Evolutionary conservation across 345 rosid species (phyloP).

Genomic region (Eucalyptus polyanthemos): DNA sequence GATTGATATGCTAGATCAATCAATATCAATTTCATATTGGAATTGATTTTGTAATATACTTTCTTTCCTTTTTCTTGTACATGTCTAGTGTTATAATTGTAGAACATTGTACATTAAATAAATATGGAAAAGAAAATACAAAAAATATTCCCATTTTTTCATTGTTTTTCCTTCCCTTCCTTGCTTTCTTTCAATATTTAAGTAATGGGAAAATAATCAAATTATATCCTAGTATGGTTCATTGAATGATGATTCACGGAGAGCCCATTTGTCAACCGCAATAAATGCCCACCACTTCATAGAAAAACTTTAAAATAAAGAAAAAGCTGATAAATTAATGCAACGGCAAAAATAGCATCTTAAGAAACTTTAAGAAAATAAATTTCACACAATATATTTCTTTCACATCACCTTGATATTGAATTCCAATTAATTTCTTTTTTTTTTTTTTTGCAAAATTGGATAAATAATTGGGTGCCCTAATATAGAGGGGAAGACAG

Average conservation of each 20-base stretch:
- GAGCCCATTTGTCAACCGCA: background rate
- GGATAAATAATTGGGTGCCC: background rate
- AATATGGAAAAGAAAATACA: too few species aligned
- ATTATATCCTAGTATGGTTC: background rate
- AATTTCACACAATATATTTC: background rate
- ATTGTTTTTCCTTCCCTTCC: too few species aligned
- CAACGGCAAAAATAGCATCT: background rate
- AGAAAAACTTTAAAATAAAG: background rate
- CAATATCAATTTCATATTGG: too few species aligned
- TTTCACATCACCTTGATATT: background rate
- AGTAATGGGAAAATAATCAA: background rate
- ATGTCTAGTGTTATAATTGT: too few species aligned
- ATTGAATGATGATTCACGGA: background rate
- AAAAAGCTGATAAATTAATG: background rate
- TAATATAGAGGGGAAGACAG: rapidly evolving
- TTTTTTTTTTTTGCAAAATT: background rate
- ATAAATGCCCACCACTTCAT: background rate
- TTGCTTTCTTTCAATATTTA: background rate
- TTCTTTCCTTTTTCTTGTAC: too few species aligned
- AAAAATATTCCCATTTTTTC: too few species aligned
- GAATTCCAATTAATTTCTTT: rapidly evolving
- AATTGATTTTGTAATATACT: too few species aligned
- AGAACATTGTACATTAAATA: too few species aligned
- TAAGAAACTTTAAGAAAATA: background rate
- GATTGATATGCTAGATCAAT: too few species aligned